phyloP scores from a whole-genome alignment of 345 rosid species.

The Lepidium sativum region DNA sequence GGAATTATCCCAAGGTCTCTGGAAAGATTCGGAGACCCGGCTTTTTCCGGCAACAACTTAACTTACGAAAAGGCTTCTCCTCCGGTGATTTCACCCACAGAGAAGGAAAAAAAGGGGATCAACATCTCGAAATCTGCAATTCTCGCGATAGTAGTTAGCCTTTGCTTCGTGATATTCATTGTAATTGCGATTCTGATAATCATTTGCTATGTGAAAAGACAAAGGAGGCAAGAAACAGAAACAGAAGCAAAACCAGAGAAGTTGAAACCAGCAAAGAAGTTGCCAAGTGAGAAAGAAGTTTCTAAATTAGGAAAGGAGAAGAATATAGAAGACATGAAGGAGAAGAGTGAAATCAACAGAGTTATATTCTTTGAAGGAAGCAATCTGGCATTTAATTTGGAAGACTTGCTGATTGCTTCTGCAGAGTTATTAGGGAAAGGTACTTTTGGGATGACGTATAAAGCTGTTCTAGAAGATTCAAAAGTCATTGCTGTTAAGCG shows the following conservation, averaged over 20 bases:
- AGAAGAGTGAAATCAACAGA: slow-evolving; percentile 46
- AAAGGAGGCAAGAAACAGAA: slow-evolving; percentile 16
- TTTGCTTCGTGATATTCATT: slow-evolving; percentile 38
- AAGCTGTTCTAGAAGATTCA: slow-evolving; percentile 69
- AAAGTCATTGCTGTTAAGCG: slow-evolving; percentile 78
- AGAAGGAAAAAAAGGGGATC: slow-evolving; percentile 9
- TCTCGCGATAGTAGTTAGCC: slow-evolving; percentile 46
- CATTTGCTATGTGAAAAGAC: slow-evolving; percentile 31
- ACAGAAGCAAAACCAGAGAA: slow-evolving; percentile 10
- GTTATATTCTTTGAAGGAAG: slow-evolving; percentile 88
- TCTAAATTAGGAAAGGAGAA: slow-evolving; percentile 32
- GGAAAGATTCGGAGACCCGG: slow-evolving; percentile 46
- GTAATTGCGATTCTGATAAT: slow-evolving; percentile 35
- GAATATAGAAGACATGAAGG: slow-evolving; percentile 43
- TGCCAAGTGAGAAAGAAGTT: slow-evolving; percentile 37
- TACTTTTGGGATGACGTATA: slow-evolving; percentile 76
- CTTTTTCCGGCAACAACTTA: slow-evolving; percentile 62
- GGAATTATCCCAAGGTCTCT: slow-evolving; percentile 63
- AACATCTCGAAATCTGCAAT: slow-evolving; percentile 42
- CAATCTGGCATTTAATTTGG: slow-evolving; percentile 71
- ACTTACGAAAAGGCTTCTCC: slow-evolving; percentile 36
- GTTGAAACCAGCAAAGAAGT: slow-evolving; percentile 9
- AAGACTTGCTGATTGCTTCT: slow-evolving; percentile 85
- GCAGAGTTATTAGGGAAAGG: slow-evolving; percentile 96
- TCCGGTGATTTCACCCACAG: slow-evolving; percentile 28